Base-by-base conservation (phyloP, 2,329 filamentous ascomycete genomes). In the Aspergillus pseudotamarii region DNA sequence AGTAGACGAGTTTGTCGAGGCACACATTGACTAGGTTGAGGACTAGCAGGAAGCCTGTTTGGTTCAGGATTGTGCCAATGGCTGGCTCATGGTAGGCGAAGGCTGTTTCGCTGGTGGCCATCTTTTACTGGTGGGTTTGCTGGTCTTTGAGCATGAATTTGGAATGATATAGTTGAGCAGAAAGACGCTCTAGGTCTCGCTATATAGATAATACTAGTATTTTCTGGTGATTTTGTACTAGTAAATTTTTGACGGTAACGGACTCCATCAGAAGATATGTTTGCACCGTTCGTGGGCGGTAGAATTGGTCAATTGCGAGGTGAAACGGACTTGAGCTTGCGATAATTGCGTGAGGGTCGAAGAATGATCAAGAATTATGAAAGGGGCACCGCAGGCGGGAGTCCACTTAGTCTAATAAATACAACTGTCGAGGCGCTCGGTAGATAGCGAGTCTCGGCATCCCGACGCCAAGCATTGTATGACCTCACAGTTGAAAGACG, bases 61-160 rank as follows among this genome's bases (percentile, higher is more conserved):
- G 81, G 50, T 85, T 82, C 2, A 92, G 81, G 53, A 93, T 84
- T 0, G 81, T 84, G 10, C 78, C 66, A 21, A 92, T 88, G 0
- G 75, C 75, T 0, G 89, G 88, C 68, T 91, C 89, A 61, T 89
- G 83, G 71, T 91, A 92, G 0, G 86, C 79, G 30, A 86, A 71
- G 48, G 70, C 71, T 60, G 73, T 56, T 34, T 70, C 65, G 12
- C 21, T 43, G 32, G 34, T 23, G 6, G 46, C 36, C 60, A 62
- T 62, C 10, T 28, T 43, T 26, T 16, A 32, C 8, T 11, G 12
- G 14, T 12, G 50, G 23, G n/a, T 16, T 9, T 43, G 6, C 9
- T 38, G n/a, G 19, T 45, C 4, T 23, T 12, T 16, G 14, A 16
- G 30, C n/a, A 30, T 53, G 2, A 14, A 11, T n/a, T 1, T 1